Evolutionary conservation across 2,329 filamentous ascomycete species (phyloP).

Genomic region (Penicillium sp.): DNA sequence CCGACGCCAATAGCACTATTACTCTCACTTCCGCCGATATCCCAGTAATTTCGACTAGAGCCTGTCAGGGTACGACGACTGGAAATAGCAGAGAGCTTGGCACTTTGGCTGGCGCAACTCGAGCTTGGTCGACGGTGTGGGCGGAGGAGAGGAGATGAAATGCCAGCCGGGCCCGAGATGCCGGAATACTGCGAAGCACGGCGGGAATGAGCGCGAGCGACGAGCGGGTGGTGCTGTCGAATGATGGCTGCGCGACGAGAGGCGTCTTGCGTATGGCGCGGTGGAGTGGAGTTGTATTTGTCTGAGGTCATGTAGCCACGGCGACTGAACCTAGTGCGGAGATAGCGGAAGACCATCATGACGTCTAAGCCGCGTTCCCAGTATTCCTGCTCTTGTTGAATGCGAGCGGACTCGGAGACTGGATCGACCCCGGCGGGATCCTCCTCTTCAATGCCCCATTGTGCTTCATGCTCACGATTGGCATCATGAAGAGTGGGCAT

Average conservation of each 20-base stretch:
- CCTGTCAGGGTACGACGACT: constrained; percentile 52
- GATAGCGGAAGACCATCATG: constrained; percentile 83
- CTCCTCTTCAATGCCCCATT: constrained; percentile 63
- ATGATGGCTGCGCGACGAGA: constrained; percentile 77
- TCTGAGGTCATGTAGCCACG: constrained; percentile 35
- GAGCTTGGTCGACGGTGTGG: constrained; percentile 48
- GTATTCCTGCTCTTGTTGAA: constrained; percentile 62
- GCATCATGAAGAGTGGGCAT: constrained; percentile 44
- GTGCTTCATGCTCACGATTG: constrained; percentile 48
- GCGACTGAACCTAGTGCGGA: constrained; percentile 66
- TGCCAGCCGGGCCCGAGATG: constrained; percentile 21
- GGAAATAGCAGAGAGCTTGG: constrained; percentile 66
- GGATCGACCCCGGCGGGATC: constrained; percentile 28
- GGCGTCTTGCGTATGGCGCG: constrained; percentile 53
- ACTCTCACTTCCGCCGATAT: constrained; percentile 75
- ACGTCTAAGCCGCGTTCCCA: constrained; percentile 93
- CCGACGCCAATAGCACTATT: constrained; percentile 65
- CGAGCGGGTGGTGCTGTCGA: constrained; percentile 80
- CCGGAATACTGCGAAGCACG: constrained; percentile 42
- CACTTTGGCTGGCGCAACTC: constrained; percentile 85
- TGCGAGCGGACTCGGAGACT: constrained; percentile 35
- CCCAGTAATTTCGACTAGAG: constrained; percentile 85
- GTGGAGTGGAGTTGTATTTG: constrained; percentile 30
- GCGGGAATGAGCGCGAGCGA: constrained; percentile 51
- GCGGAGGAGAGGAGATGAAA: constrained; percentile 33